These are phyloP conservation scores for Diaporthe capsici DNA, from an alignment of 2,329 filamentous ascomycete species.

Conservation along the genomic window DNA sequence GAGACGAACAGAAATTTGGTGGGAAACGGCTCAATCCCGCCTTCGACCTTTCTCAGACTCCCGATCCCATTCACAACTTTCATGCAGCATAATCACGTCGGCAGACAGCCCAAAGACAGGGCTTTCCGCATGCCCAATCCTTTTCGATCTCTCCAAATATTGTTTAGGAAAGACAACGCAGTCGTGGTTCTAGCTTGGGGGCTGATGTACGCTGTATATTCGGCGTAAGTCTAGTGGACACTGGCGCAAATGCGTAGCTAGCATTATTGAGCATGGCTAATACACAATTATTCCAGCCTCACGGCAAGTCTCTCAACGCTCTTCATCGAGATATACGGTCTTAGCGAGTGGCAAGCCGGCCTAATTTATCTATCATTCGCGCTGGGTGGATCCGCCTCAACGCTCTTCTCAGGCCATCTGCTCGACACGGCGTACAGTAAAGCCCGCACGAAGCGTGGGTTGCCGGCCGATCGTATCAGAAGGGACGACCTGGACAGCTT, in stretches of 20 bases:
- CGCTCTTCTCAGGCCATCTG: neutral
- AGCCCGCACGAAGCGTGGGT: slow-evolving; percentile 48
- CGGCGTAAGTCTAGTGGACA: neutral
- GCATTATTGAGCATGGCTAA: neutral
- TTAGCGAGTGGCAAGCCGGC: slow-evolving; percentile 13
- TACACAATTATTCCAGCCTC: neutral
- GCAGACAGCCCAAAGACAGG: too few relatives aligned
- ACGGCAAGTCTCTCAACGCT: neutral
- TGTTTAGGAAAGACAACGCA: slow-evolving; percentile 3
- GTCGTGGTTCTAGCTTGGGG: slow-evolving; percentile 1
- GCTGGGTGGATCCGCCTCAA: neutral
- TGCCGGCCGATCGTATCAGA: slow-evolving; percentile 62
- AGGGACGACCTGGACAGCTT: slow-evolving; percentile 52
- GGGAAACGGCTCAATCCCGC: slow-evolving; percentile 46
- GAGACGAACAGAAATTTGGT: slow-evolving; percentile 52
- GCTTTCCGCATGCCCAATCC: neutral
- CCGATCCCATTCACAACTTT: neutral
- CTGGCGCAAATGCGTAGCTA: neutral
- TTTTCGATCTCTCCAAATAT: neutral
- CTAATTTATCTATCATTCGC: slow-evolving; percentile 1
- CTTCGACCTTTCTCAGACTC: neutral
- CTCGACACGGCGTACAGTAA: neutral
- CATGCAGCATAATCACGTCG: neutral
- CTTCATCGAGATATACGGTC: neutral
- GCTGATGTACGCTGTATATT: slow-evolving; percentile 6